Base-by-base conservation (phyloP, 352 stramenopile species). In the Globisporangium nodosum region DNA sequence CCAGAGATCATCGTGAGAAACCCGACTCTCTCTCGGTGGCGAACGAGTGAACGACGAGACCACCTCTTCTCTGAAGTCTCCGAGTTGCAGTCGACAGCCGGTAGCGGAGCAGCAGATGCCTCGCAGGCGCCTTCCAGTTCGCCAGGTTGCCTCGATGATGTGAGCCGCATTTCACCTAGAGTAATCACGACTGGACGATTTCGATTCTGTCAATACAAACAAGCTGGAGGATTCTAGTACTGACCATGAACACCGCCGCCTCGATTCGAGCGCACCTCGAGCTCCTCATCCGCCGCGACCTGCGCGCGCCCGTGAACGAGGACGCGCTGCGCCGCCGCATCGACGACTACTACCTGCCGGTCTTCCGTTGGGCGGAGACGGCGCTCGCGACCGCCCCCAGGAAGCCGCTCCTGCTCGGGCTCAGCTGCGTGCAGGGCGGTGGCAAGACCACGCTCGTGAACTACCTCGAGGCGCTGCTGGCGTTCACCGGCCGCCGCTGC, bases 371-470 rank as follows among this genome's bases (percentile, higher is more conserved):
- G 85, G 80, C 74, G 20, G 68, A 79, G 24, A 72, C 76, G 54
- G 63, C 20, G 62, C 63, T 27, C 42, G 43, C 30, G n/a, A n/a
- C 3, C 16, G 18, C 16, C 16, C 12, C 20, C 18, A 54, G 9
- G 18, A 49, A 42, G 21, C 30, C 20, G 33, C 35, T 92, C n/a
- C 75, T 78, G 57, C 71, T 95, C 27, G 85, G 85, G 2, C 60
- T 95, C 20, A 95, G 81, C 58, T 92, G 83, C 63, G 83, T 88
- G 49, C 85, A 95, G 69, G 87, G 87, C 12, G 81, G 85, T 8
- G 87, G 87, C 21, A 96, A 94, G 62, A 96, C 87, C 9, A 96
- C 87, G 20, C 69, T 77, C n/a, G 83, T 72, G n/a, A 68, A 71
- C 42, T 78, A 88, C 52, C 71, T 96, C 30, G 70, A 90, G 60